Percentiles rank a stretch among this genome's conserved stretches.
Conservation (phyloP, 176 grass and related monocot species). For the Bothriochloa decipiens region DNA sequence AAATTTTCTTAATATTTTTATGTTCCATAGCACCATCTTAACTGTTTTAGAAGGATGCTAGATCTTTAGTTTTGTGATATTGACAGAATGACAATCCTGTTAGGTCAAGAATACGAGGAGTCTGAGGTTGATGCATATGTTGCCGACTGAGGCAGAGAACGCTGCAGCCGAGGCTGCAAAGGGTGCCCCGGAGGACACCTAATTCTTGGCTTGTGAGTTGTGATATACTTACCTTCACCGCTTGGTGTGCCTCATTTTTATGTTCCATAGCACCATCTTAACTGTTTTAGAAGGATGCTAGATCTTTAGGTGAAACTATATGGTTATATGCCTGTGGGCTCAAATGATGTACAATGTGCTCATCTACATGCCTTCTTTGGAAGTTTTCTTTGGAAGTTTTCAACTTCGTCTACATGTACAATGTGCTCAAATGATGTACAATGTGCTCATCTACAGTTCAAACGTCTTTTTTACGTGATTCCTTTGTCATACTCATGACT, state of each 20-base stretch:
- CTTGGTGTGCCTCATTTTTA: background rate
- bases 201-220: slow-evolving; percentile 7
- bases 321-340: slow-evolving; percentile 1
- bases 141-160: slow-evolving; percentile 82
- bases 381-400: too few relatives aligned
- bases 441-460: background rate
- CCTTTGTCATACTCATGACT: background rate
- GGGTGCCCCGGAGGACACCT: slow-evolving; percentile 54
- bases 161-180: slow-evolving; percentile 84
- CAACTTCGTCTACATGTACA: background rate
- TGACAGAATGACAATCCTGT: slow-evolving; percentile 24
- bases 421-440: too few relatives aligned
- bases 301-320: slow-evolving; percentile 29
- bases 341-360: slow-evolving; percentile 14
- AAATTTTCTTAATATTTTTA: too few relatives aligned
- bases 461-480: background rate
- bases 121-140: slow-evolving; percentile 75
- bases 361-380: background rate
- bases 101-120: slow-evolving; percentile 77
- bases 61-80: background rate
- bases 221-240: background rate
- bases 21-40: too few relatives aligned
- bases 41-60: too few relatives aligned
- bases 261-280: slow-evolving; percentile 1
- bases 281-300: slow-evolving; percentile 41